Percentiles rank a stretch among this genome's conserved stretches.
These are phyloP conservation scores for Drechslera avenae DNA, from an alignment of 2,329 filamentous ascomycete species.

Conservation along the genomic window DNA sequence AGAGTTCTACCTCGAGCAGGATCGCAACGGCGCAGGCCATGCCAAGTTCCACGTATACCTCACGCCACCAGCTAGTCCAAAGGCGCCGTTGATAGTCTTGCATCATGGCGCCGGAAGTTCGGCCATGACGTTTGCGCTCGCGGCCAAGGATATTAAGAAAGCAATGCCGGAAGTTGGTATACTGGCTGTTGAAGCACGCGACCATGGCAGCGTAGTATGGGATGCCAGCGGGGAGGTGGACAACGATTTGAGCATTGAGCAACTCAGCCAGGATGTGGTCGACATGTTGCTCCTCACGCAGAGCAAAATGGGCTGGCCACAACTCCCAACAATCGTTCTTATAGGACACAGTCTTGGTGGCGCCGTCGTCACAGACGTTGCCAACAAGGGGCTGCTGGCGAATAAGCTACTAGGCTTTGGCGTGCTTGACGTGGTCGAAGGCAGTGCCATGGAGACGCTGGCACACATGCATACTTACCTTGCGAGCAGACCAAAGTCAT, in stretches of 20 bases:
- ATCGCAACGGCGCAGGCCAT: constrained; percentile 37
- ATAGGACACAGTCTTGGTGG: constrained; percentile 94
- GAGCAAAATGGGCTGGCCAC: constrained; percentile 71
- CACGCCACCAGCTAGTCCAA: constrained; percentile 70
- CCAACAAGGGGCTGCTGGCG: constrained; percentile 69
- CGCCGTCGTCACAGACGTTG: constrained; percentile 85
- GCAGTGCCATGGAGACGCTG: constrained; percentile 91
- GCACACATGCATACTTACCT: constrained; percentile 94
- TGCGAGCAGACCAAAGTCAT: constrained; percentile 76
- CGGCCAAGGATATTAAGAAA: constrained; percentile 77
- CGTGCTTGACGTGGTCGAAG: constrained; percentile 92
- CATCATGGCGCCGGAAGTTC: constrained; percentile 96
- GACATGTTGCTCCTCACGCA: constrained; percentile 71
- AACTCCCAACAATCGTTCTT: constrained; percentile 75
- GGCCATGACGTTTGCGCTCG: constrained; percentile 85
- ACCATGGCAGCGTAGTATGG: constrained; percentile 73
- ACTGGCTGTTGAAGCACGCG: constrained; percentile 82
- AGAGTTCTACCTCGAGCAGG: constrained; percentile 73
- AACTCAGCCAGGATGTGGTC: constrained; percentile 74
- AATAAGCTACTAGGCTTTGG: constrained; percentile 78
- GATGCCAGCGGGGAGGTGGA: constrained; percentile 45
- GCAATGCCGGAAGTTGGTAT: constrained; percentile 80
- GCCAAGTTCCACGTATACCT: constrained; percentile 85
- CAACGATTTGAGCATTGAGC: constrained; percentile 72
- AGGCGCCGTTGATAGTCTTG: constrained; percentile 84